Base-by-base conservation (phyloP, 164 flowering plant genomes). In the Litsea cubeba region DNA sequence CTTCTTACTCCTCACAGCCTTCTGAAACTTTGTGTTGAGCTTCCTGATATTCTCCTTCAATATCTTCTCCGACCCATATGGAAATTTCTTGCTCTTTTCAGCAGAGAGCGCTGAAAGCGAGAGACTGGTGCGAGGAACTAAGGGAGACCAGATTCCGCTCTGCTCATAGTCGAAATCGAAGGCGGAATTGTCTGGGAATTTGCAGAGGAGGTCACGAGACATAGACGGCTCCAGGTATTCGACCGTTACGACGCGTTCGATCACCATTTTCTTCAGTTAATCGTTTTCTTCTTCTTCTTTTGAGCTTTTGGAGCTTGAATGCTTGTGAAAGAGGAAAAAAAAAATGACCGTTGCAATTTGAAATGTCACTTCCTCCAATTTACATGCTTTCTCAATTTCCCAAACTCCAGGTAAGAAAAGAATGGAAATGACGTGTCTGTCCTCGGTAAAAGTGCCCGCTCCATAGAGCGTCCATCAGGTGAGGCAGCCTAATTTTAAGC, bases 111-210 rank as follows among this genome's bases (percentile, higher is more conserved):
- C 50, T 15, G 69, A 58, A n/a, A 50, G 1, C 14, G 73, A 50
- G 24, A 12, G 6, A 11, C 62, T n/a, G 14, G 32, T 20, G 4
- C 87, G 85, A 70, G 87, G 91, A 72, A 86, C 74, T 35, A 91
- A 71, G 14, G 97, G 97, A 40, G 98, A 94, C 97, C 97, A 94
- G 49, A 94, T 83, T 20, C 93, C 88, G 76, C 98, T 94, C 85
- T 94, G 94, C 0, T 90, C 32, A 82, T 94, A 94, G 81, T 94
- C 91, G 82, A 94, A 94, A 73, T 86, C 98, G 78, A 81, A 88
- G 46, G 88, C 86, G 0, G 97, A 89, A 74, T 83, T 84, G 77
- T 94, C 95, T 5, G 98, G 97, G 78, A 87, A 94, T 63, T 91
- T 94, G 77, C 82, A 68, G 78, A 90, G 90, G 32, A 94, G 93